These are phyloP conservation scores for Fusarium stilboides DNA, from an alignment of 2,329 filamentous ascomycete species.

Conservation along the genomic window DNA sequence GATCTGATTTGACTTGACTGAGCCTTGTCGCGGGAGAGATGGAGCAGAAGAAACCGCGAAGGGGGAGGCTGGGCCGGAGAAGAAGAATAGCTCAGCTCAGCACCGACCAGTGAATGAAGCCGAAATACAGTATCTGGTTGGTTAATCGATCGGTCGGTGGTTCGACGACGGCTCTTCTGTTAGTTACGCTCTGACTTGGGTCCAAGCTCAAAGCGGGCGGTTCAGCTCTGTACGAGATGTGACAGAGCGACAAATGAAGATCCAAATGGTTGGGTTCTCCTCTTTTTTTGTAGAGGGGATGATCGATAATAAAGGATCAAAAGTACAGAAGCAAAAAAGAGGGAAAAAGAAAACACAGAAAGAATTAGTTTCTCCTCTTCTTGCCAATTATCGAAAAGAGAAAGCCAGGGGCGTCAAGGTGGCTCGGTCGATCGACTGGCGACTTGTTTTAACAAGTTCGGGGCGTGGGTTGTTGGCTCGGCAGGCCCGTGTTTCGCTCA, in stretches of 20 bases:
- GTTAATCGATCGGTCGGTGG: constrained; percentile 28
- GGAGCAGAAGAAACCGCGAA: constrained; percentile 21
- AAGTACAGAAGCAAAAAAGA: constrained; percentile 19
- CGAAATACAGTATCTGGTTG: constrained; percentile 30
- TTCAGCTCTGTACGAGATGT: constrained; percentile 43
- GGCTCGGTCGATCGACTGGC: constrained; percentile 47
- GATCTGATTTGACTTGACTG: constrained; percentile 14
- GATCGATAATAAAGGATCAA: constrained; percentile 8
- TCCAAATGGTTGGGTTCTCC: constrained; percentile 9
- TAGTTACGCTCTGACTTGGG: constrained; percentile 35
- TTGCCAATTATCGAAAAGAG: constrained; percentile 29
- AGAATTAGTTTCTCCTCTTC: constrained; percentile 35
- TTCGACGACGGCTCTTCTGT: constrained; percentile 36
- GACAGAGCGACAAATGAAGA: constrained; percentile 29
- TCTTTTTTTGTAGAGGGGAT: constrained; percentile 9
- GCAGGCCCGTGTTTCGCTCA: constrained; percentile 49
- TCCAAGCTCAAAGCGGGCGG: constrained; percentile 43
- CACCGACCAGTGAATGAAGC: constrained; percentile 16
- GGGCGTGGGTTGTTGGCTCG: constrained; percentile 43
- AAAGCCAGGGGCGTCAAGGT: constrained; percentile 43
- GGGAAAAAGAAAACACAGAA: constrained; percentile 20
- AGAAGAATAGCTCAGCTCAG: constrained; percentile 34
- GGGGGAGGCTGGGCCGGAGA: constrained; percentile 21
- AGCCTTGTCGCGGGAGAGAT: constrained; percentile 20
- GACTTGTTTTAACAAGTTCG: constrained; percentile 43